Base-by-base conservation (phyloP, 352 stramenopile species). In the Nothophytophthora sp. region DNA sequence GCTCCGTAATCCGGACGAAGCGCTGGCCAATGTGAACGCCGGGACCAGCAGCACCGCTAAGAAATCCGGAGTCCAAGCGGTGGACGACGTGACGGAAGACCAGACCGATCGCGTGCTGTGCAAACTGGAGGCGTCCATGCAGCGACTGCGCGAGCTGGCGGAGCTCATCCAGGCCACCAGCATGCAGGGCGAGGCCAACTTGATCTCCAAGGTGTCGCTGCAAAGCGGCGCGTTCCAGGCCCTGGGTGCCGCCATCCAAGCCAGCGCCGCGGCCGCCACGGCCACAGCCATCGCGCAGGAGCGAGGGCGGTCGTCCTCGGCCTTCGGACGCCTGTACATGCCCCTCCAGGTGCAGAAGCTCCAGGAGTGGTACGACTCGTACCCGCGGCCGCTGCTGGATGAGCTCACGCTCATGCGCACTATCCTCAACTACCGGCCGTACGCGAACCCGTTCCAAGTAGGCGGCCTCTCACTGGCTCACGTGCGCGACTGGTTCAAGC, bases 401-500 rank as follows among this genome's bases (percentile, higher is more conserved):
- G 83, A 94, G 52, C 69, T 94, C 10, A 90, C 82, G 40, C 65
- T 92, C 20, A 94, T 94, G 83, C 75, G 78, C 22, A 89, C 78
- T 29, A 90, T 94, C 30, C 59, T 94, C 30, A 90, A 88, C 62
- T 91, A 90, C 52, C 78, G 76, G 20, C 83, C 81, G 35, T 92
- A 84, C 48, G 67, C 75, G 3, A 92, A 88, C 35, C 77, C 75
- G 43, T 88, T 87, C 49, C 56, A 83, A 23, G 52, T 78, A 7
- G 67, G 67, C 30, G 76, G 78, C 6, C 60, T 91, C 7, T 83
- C 81, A 27, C 74, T 90, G 20, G 62, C 72, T 5, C 78, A 92
- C 33, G 75, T 94, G 15, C 78, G 83, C 5, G 83, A 94, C 64
- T 94, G 83, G 83, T 94, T 94, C 60, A 90, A 94, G 62, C 81